Base-by-base conservation (phyloP, 2,329 filamentous ascomycete genomes). In the Penicillium sp. region DNA sequence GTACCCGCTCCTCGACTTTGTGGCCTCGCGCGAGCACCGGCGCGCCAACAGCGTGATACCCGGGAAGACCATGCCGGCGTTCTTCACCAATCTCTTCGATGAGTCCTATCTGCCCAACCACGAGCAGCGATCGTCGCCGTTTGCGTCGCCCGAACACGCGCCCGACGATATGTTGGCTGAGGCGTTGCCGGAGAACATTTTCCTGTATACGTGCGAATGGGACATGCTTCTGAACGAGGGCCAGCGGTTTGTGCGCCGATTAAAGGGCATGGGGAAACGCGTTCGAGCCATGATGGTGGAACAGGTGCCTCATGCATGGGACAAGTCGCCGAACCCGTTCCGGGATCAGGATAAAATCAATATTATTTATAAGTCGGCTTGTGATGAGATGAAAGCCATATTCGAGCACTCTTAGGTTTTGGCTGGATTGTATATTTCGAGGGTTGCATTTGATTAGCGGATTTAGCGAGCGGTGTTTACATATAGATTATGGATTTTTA, bases 171-270 rank as follows among this genome's bases (percentile, higher is more conserved):
- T 83, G 64, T 75, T 87, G n/a, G 64, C 68, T 26, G 76, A 77
- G 21, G 76, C 75, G 1, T 67, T 87, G 1, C 84, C 84, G 0
- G 73, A 80, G n/a, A 79, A 85, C 57, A 79, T 86, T 47, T 82
- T 84, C 57, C 70, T 86, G 62, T 83, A 82, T 65, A 81, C 83
- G 45, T 86, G 84, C 66, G 84, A 87, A 66, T 86, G 81, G 81
- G 84, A 87, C 65, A 86, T 86, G 83, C 72, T 87, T 14, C 74
- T 85, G n/a, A 78, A 79, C 14, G 84, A 87, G 66, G 84, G 82
- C 5, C 71, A 77, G 60, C 59, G 62, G 1, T 79, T 79, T 53
- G 71, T 75, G 46, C 67, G 73, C 12, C 68, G 73, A 12, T 61
- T 79, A 33, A 65, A 77, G 35, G 57, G 59, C 1, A 64, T 78